Evolutionary conservation across 768 basidiomycete genomes (phyloP).

Genomic region (Neoboletus brunneissimus): DNA sequence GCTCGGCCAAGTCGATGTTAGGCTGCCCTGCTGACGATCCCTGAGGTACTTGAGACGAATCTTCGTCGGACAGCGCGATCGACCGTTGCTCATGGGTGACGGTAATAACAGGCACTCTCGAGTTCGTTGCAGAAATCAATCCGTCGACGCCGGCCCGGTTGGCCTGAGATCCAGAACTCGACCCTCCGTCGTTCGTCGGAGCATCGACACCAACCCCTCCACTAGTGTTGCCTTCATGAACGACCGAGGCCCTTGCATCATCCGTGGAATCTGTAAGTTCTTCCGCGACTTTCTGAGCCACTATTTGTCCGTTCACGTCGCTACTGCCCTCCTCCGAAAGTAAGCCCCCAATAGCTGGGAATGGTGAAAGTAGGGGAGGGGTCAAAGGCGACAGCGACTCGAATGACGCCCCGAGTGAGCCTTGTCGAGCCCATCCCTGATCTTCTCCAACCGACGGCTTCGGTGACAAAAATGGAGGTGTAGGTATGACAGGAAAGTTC

Average conservation of each 20-base stretch:
- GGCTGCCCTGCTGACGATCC: not conserved
- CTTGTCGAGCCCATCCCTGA: not conserved
- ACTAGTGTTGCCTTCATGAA: not conserved
- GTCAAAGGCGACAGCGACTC: not conserved
- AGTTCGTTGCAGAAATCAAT: not conserved
- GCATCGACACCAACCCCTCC: not conserved
- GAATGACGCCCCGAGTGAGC: not conserved
- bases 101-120: not conserved
- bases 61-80: not conserved
- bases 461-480: slow-evolving; percentile 2
- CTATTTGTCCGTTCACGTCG: not conserved
- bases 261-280: not conserved
- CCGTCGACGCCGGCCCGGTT: not conserved
- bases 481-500: not conserved
- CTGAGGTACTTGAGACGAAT: not conserved
- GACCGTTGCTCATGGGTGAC: not conserved
- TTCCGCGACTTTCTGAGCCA: not conserved
- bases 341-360: not conserved
- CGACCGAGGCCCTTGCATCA: not conserved
- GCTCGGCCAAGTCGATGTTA: not conserved
- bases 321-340: not conserved
- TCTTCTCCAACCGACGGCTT: not conserved
- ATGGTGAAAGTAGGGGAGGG: not conserved
- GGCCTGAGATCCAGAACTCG: not conserved
- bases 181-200: not conserved